phyloP scores from a whole-genome alignment of 2,329 filamentous ascomycete genomes.

The Catunica adiposa region DNA sequence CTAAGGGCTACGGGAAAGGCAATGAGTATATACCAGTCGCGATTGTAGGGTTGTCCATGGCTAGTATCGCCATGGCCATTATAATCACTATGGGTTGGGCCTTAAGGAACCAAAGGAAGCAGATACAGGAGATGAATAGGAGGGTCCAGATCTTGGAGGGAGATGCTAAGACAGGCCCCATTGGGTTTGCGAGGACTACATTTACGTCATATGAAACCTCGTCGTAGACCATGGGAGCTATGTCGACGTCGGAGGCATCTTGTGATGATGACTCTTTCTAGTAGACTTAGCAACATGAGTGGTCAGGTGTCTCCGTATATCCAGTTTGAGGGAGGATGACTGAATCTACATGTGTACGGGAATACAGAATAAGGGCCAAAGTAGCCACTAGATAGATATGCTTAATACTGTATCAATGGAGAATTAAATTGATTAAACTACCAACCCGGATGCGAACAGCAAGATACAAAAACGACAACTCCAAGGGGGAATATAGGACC shows the following conservation, averaged over 20 bases:
- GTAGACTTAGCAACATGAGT: no score
- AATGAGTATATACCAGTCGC: neutral
- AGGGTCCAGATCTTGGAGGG: neutral
- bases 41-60: no score
- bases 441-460: neutral
- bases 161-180: neutral
- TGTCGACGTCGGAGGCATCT: no score
- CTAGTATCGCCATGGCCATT: neutral
- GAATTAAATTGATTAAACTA: neutral
- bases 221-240: neutral
- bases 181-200: neutral
- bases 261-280: neutral
- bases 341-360: no score
- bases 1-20: neutral
- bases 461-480: neutral
- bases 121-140: neutral
- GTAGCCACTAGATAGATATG: neutral
- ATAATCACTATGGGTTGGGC: neutral
- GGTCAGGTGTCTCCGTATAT: no score
- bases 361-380: neutral
- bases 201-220: neutral
- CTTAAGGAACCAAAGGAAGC: no score
- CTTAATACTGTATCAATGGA: neutral
- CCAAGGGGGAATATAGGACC: constrained; percentile 9
- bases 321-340: no score